Evolutionary conservation across 352 stramenopile genomes (phyloP), one percentile per base, ranked within the genome.

Genomic region (Pythium dissimile): DNA sequence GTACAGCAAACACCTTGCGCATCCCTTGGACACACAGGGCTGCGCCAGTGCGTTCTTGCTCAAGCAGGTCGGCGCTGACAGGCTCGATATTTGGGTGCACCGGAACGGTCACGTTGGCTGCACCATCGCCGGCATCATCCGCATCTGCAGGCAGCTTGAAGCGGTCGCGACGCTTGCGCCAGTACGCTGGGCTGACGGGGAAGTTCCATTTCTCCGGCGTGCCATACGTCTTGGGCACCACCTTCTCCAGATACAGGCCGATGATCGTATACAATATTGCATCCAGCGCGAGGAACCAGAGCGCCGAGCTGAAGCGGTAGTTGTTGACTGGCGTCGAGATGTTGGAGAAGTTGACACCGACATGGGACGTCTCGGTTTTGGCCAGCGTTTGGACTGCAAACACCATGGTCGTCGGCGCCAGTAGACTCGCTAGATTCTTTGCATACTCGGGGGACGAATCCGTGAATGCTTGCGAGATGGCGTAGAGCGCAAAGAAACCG

Each of bases 161-260:
- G 11, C 27, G 45, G 18, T 52, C 27, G 27, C 48, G 65, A 34
- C 57, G 61, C 26, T 49, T 45, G 37, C 49, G 52, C 88, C 84
- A 96, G 62, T 83, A 96, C 15, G 63, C 72, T 5, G 73, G 74
- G 1, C 78, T 86, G 11, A 97, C 35, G 0, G 84, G 75, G 64
- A 98, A 98, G 62, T 97, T 97, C 82, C 88, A 97, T 15, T 94
- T 95, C 41, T 87, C 64, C 0, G 69, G 62, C n/a, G 86, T 89
- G 10, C 92, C 93, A 57, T 93, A 97, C 58, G 96, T 81, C 51
- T 85, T 92, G 0, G 94, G 92, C 16, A 98, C 71, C 10, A 97
- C 86, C 50, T 86, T 76, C 32, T 97, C 88, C 20, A 98, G 74
- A 64, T 98, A 98, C 53, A 87, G 59, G 0, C 81, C 92, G 1